phyloP scores from a whole-genome alignment of 2,329 filamentous ascomycete species.

The Periconia sp. region DNA sequence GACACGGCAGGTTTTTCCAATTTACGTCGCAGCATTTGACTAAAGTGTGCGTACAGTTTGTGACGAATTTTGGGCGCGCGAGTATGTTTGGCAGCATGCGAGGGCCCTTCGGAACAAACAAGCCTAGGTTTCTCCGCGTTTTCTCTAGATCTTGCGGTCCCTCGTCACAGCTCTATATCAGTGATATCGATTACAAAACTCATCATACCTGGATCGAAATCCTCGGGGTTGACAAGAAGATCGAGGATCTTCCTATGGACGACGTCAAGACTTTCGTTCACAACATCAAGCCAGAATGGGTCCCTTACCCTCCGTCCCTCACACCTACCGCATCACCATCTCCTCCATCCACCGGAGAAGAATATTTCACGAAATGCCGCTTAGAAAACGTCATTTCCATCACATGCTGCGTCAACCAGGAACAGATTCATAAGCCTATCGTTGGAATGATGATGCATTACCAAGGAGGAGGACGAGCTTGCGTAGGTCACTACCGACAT shows the following conservation, averaged over 20 bases:
- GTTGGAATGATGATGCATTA: conserved; percentile 2
- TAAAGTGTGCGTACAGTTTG: background rate
- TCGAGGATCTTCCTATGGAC: background rate
- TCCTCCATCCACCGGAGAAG: background rate
- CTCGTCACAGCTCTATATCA: background rate
- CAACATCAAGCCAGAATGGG: conserved; percentile 1
- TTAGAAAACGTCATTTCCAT: background rate
- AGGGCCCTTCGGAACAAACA: background rate
- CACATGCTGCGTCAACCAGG: background rate
- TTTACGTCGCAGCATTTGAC: background rate
- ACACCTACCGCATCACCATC: background rate
- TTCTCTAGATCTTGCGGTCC: conserved; percentile 1
- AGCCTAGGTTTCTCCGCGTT: background rate
- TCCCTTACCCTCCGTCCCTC: background rate
- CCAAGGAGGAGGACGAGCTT: background rate
- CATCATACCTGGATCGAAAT: background rate
- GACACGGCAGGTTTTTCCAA: too few species aligned
- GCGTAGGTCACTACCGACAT: background rate
- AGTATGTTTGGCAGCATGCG: background rate
- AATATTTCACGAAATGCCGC: background rate
- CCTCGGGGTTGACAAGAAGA: background rate
- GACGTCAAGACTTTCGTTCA: background rate
- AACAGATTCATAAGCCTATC: background rate
- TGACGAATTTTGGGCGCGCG: background rate
- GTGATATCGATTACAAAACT: background rate